Percentiles rank a stretch among this genome's conserved stretches.
phyloP scores from a whole-genome alignment of 768 basidiomycete species.

The Candolleomyces eurysporus region DNA sequence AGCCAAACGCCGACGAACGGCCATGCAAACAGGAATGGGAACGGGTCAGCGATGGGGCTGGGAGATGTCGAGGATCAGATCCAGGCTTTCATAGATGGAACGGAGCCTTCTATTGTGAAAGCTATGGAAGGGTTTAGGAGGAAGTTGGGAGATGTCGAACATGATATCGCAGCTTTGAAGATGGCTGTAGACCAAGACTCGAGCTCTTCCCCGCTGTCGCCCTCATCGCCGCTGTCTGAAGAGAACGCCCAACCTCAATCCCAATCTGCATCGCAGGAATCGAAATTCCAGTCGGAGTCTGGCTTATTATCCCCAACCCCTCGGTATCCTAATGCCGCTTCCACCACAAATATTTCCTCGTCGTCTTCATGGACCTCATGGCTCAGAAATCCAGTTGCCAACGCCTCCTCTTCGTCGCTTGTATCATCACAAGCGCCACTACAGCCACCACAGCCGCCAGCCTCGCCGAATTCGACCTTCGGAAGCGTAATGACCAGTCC shows the following conservation, averaged over 20 bases:
- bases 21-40: too few relatives aligned
- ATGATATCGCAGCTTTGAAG: conserved; percentile 74
- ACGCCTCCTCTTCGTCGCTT: conserved; percentile 30
- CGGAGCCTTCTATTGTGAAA: conserved; percentile 42
- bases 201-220: not conserved
- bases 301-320: conserved; percentile 2
- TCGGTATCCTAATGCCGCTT: not conserved
- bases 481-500: conserved; percentile 71
- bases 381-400: conserved; percentile 31
- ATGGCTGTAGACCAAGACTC: conserved; percentile 44
- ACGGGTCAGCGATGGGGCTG: conserved; percentile 2
- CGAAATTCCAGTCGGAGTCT: not conserved
- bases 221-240: not conserved
- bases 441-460: conserved; percentile 19
- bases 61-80: conserved; percentile 50
- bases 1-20: too few relatives aligned
- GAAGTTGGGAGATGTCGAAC: conserved; percentile 72
- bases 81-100: conserved; percentile 54
- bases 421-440: conserved; percentile 2
- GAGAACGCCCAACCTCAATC: not conserved
- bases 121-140: conserved; percentile 46
- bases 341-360: not conserved
- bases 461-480: conserved; percentile 51
- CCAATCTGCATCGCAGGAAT: not conserved
- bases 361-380: conserved; percentile 53